Evolutionary conservation across 495 filamentous ascomycete species (phyloP).

Genomic region (Aspergillus mulundensis): DNA sequence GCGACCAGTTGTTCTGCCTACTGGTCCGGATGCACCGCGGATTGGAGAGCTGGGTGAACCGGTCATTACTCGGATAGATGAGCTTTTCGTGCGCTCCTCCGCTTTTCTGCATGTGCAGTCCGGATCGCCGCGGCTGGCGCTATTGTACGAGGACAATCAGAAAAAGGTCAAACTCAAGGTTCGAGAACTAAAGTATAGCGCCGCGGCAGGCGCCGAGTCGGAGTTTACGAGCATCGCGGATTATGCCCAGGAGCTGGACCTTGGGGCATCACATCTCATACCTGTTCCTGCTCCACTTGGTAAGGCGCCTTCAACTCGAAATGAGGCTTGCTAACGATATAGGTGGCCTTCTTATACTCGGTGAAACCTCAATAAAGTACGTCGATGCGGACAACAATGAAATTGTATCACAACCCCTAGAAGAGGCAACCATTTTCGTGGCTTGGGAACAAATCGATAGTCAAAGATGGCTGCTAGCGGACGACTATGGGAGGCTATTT

Average conservation of each 20-base stretch:
- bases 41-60: slow-evolving; percentile 62
- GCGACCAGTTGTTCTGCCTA: slow-evolving; percentile 20
- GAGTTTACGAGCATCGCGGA: slow-evolving; percentile 49
- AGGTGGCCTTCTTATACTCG: slow-evolving; percentile 76
- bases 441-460: slow-evolving; percentile 82
- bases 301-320: slow-evolving; percentile 25
- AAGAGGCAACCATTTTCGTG: slow-evolving; percentile 75
- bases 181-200: slow-evolving; percentile 49
- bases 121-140: slow-evolving; percentile 71
- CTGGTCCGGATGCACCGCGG: slow-evolving; percentile 33
- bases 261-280: slow-evolving; percentile 76
- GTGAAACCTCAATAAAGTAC: slow-evolving; percentile 80
- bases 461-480: slow-evolving; percentile 77
- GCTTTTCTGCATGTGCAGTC: slow-evolving; percentile 72
- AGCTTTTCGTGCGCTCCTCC: slow-evolving; percentile 79
- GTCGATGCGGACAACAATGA: slow-evolving; percentile 67
- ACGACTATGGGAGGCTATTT: slow-evolving; percentile 82
- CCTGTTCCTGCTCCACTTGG: slow-evolving; percentile 65
- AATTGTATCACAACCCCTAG: slow-evolving; percentile 54
- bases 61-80: slow-evolving; percentile 70
- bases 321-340: slow-evolving; percentile 18
- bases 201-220: slow-evolving; percentile 44
- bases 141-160: slow-evolving; percentile 74
- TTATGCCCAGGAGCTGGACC: slow-evolving; percentile 59
- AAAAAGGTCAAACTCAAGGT: slow-evolving; percentile 61